Percentiles rank a stretch among this genome's conserved stretches.
These are phyloP conservation scores for Ustilago vetiveriae DNA, from an alignment of 1,284 basidiomycete species.

Conservation along the genomic window DNA sequence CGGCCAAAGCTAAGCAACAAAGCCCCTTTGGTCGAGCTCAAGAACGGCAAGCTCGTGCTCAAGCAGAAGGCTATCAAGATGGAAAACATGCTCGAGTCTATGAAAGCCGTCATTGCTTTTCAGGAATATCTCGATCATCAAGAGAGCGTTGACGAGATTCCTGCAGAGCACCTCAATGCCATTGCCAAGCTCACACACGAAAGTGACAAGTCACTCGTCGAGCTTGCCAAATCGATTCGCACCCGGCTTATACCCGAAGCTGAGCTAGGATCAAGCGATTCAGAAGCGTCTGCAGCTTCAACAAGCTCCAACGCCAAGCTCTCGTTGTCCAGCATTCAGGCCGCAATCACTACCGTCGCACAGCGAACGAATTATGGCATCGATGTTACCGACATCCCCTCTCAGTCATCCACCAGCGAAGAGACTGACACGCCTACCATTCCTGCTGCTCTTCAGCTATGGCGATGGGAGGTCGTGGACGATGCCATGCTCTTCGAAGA, in stretches of 20 bases:
- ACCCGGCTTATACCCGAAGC: constrained; percentile 51
- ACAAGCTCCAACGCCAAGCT: constrained; percentile 29
- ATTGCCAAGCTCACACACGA: constrained; percentile 79
- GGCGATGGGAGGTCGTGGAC: constrained; percentile 85
- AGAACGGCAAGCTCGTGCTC: constrained; percentile 77
- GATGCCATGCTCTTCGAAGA: constrained; percentile 77
- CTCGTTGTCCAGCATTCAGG: constrained; percentile 35
- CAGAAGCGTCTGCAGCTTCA: constrained; percentile 16
- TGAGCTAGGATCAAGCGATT: constrained; percentile 42
- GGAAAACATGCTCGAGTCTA: constrained; percentile 80
- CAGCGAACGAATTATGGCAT: constrained; percentile 59
- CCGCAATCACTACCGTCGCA: constrained; percentile 51
- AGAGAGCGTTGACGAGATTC: constrained; percentile 71
- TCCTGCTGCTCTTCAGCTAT: constrained; percentile 72
- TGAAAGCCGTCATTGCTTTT: constrained; percentile 67
- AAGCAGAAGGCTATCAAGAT: constrained; percentile 80
- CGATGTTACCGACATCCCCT: constrained; percentile 12
- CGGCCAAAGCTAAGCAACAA: constrained; percentile 26
- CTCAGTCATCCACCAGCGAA: constrained; percentile 4
- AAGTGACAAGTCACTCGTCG: constrained; percentile 55
- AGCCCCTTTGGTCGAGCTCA: constrained; percentile 63
- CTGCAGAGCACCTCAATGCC: constrained; percentile 76
- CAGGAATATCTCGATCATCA: constrained; percentile 46
- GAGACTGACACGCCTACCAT: constrained; percentile 5
- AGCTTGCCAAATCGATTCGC: constrained; percentile 51